Evolutionary conservation across 129 eudicot genomes (phyloP).

Genomic region (Lactuca sativa): DNA sequence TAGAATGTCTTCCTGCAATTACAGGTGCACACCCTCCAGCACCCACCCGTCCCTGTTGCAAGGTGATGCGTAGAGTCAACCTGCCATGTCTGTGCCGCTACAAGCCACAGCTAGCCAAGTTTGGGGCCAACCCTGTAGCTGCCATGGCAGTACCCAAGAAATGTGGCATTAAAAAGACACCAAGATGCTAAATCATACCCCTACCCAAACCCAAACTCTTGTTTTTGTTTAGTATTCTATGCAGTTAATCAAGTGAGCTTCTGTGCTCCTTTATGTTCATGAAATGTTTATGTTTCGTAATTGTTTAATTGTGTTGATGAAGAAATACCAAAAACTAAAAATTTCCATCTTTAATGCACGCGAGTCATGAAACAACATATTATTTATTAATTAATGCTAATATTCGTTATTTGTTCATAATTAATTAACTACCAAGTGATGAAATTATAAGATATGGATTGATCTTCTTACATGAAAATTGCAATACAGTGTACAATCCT

Average conservation of each 20-base stretch:
- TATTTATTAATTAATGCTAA: no score
- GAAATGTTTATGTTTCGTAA: neutral
- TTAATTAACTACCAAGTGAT: no score
- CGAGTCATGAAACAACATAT: neutral
- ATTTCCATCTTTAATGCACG: neutral
- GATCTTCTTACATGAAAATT: no score
- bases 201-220: neutral
- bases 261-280: slow-evolving; percentile 2
- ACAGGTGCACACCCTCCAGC: slow-evolving; percentile 38
- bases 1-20: slow-evolving; percentile 52
- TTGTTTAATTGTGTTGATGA: neutral
- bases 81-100: slow-evolving; percentile 47
- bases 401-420: no score
- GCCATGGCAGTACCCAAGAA: slow-evolving; percentile 52
- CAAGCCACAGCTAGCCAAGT: slow-evolving; percentile 37
- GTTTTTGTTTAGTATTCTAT: neutral
- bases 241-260: slow-evolving; percentile 30
- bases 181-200: slow-evolving; percentile 18
- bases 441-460: no score
- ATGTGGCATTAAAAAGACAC: slow-evolving; percentile 36
- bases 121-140: slow-evolving; percentile 44
- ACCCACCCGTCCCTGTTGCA: slow-evolving; percentile 49
- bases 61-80: slow-evolving; percentile 41
- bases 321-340: neutral
- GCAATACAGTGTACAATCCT: no score